Conservation (phyloP, 129 eudicot species). For the Chrysanthemum lavandulifolium region DNA sequence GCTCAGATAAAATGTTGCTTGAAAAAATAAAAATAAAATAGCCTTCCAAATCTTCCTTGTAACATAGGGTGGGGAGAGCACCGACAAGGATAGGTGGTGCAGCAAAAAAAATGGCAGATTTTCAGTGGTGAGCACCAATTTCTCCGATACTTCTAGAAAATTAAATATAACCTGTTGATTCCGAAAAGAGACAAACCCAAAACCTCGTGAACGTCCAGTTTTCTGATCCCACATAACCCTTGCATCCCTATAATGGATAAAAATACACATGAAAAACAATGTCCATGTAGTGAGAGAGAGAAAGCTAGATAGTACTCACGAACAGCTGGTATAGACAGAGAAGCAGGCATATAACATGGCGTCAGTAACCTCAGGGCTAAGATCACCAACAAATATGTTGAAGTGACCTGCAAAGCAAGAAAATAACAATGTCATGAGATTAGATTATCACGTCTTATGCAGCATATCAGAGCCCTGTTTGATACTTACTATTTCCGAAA, state of each 20-base stretch:
- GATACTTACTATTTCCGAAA: not conserved
- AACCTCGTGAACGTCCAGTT: conserved; percentile 89
- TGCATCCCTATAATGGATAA: conserved; percentile 61
- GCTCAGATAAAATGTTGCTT: not conserved
- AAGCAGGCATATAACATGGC: conserved; percentile 77
- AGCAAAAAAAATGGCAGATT: too few relatives aligned
- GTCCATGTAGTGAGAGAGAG: not conserved
- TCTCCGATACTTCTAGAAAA: conserved; percentile 2
- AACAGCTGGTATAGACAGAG: conserved; percentile 70
- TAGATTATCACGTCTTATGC: not conserved
- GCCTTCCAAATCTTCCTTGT: not conserved
- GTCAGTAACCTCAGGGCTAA: conserved; percentile 90
- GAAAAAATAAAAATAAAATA: conserved; percentile 10
- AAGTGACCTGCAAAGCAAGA: conserved; percentile 53
- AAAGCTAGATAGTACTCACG: conserved; percentile 50
- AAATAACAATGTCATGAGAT: not conserved
- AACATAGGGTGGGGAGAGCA: too few relatives aligned
- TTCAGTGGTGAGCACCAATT: not conserved
- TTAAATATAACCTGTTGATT: conserved; percentile 57
- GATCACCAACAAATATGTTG: conserved; percentile 89
- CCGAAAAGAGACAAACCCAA: conserved; percentile 86
- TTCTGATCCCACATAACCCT: conserved; percentile 97
- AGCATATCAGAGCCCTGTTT: not conserved
- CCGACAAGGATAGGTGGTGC: too few relatives aligned
- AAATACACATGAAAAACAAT: not conserved